Evolutionary conservation across 1,284 basidiomycete genomes (phyloP), one percentile per base, ranked within the genome.

Genomic region (Lignosus rhinocerotis): DNA sequence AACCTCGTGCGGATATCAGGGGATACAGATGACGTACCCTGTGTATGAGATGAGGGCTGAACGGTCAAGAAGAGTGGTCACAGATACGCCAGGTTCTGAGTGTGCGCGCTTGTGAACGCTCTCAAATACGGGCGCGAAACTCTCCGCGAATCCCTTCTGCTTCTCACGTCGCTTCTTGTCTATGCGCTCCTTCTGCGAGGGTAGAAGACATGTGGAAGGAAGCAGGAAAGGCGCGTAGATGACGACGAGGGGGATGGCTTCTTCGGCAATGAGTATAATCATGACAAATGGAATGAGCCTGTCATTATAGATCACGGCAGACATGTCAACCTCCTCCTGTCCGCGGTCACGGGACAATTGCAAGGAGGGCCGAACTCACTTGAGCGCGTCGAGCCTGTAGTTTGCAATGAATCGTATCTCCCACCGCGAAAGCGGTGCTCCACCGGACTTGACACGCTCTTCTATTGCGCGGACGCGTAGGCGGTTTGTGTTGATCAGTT

Each of bases 181-280:
- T 48, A 93, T 93, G 45, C 90, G 84, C 39, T 83, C 81, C 42
- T 82, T 82, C 75, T 95, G 93, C 30, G 87, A 87, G 0, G 93
- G 91, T n/a, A 95, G 80, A 57, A 94, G 81, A 69, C 92, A 94
- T 2, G 93, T 94, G 3, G 92, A 94, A 0, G 93, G 93, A 33
- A 95, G 83, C 75, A 94, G 82, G 67, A 83, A 85, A 1, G 93
- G 93, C n/a, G 85, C 87, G 70, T 92, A 95, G 62, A 95, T 84
- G 32, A 92, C 92, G 59, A 94, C 83, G 59, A 95, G 79, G 10
- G 93, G 93, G 58, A 95, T 83, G 45, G 92, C 73, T 72, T 95
- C 93, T 71, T 95, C 93, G 3, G 92, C 75, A 19, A 93, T 75
- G 32, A 92, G 71, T 42, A 93, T 79, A 57, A 93, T 87, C 63